These are phyloP conservation scores for Aspergillus bombycis DNA, from an alignment of 2,329 filamentous ascomycete species.

Conservation along the genomic window DNA sequence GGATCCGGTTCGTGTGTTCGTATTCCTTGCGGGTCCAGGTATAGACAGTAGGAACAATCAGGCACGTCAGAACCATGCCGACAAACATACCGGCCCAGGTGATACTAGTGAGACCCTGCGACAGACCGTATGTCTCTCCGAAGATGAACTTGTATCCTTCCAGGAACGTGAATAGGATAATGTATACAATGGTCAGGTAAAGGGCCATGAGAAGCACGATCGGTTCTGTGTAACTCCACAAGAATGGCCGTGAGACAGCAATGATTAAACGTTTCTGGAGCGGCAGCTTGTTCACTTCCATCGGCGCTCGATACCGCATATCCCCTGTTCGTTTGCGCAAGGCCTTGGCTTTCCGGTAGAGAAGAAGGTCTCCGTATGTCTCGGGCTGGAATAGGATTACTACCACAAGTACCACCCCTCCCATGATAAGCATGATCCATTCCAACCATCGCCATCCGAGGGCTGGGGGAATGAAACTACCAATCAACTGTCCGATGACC, in stretches of 20 bases:
- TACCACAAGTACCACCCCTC: slow-evolving; percentile 34
- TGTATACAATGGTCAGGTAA: slow-evolving; percentile 34
- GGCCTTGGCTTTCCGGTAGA: slow-evolving; percentile 48
- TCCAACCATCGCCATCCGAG: slow-evolving; percentile 46
- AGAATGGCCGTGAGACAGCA: slow-evolving; percentile 44
- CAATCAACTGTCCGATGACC: slow-evolving; percentile 25
- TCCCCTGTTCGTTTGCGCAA: slow-evolving; percentile 47
- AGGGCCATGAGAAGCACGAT: slow-evolving; percentile 32
- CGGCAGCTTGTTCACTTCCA: slow-evolving; percentile 29
- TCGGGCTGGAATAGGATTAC: slow-evolving; percentile 53
- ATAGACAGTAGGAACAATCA: slow-evolving; percentile 27
- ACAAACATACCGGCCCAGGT: slow-evolving; percentile 53
- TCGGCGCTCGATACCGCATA: slow-evolving; percentile 46
- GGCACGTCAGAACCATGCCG: slow-evolving; percentile 49
- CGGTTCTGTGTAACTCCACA: slow-evolving; percentile 49
- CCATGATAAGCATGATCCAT: slow-evolving; percentile 49
- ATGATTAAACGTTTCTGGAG: slow-evolving; percentile 41
- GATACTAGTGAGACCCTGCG: slow-evolving; percentile 48
- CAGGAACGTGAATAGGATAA: slow-evolving; percentile 38
- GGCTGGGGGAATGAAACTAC: slow-evolving; percentile 19
- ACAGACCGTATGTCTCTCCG: slow-evolving; percentile 51
- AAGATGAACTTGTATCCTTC: slow-evolving; percentile 57
- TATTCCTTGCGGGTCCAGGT: not conserved
- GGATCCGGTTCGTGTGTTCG: slow-evolving; percentile 11
- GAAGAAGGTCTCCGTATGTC: slow-evolving; percentile 50